Base-by-base conservation (phyloP, 2,329 filamentous ascomycete genomes). In the Fusarium bactridioides region DNA sequence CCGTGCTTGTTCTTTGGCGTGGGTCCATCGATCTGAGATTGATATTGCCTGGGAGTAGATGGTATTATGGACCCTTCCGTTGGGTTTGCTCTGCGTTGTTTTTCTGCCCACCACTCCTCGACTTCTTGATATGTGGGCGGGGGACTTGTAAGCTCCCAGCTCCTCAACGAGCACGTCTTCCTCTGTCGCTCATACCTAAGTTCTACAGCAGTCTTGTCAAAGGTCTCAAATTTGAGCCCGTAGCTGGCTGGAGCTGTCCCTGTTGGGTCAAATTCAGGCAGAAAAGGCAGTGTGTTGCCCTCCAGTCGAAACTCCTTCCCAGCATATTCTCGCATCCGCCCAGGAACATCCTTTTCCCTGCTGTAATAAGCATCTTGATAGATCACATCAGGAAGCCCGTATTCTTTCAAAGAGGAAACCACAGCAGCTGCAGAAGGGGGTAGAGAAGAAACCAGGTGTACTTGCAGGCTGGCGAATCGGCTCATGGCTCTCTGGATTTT, bases 321-420 rank as follows among this genome's bases (percentile, higher is more conserved):
- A 11, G 93, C 95, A 82, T 97, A 98, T 80, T 97, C 94, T 59
- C 94, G 87, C 37, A 87, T 82, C 59, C 92, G 88, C 43, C 91
- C 87, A 18, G 95, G 94, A 0, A 98, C 92, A 81, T 98, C 96
- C 56, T 86, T 87, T 69, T 97, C 94, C 33, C 93, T 87, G 74
- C 94, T 93, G 79, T 97, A 98, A 77, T 92, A 95, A 1, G 95
- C 91, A 78, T 94, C 91, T 80, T 94, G 93, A 72, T 97, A 97
- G 54, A 98, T 87, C 19, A 93, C 87, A 64, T 91, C 86, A 1
- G 93, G 92, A 13, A 90, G 45, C 19, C 67, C 43, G 37, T 78
- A 48, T 3, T 78, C 77, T 13, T 72, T 73, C 55, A 81, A 60
- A 3, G 76, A 72, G 10, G 67, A 38, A 15, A 61, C 50, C 19